These are phyloP conservation scores for Phytopythium montanum DNA, from an alignment of 352 stramenopile genomes.

Conservation along the genomic window DNA sequence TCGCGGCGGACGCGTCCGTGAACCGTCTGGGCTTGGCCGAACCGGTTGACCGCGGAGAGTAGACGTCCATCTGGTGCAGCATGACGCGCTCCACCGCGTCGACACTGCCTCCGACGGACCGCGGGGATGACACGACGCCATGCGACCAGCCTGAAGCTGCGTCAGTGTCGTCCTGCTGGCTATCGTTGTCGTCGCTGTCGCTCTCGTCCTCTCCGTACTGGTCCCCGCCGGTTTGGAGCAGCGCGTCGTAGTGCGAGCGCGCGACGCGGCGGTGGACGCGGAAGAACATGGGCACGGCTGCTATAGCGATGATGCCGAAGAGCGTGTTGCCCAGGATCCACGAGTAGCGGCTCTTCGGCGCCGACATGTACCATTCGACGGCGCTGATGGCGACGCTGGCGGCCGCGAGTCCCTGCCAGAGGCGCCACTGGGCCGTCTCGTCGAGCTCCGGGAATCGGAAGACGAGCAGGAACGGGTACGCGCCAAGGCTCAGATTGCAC, in stretches of 20 bases:
- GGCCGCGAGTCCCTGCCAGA: slow-evolving; percentile 52
- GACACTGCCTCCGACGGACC: background rate
- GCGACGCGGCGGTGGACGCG: slow-evolving; percentile 46
- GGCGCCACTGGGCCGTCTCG: slow-evolving; percentile 17
- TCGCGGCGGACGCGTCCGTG: background rate
- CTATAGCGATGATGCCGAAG: slow-evolving; percentile 65
- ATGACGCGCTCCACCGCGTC: background rate
- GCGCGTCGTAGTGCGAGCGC: slow-evolving; percentile 45
- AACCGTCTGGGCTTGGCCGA: background rate
- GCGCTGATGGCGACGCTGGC: slow-evolving; percentile 44
- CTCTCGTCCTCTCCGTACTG: slow-evolving; percentile 14
- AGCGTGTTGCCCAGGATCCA: slow-evolving; percentile 82
- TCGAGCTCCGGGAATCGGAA: slow-evolving; percentile 59
- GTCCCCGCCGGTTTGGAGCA: slow-evolving; percentile 23
- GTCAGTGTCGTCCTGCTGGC: background rate
- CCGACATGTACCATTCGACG: slow-evolving; percentile 70
- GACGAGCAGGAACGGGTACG: slow-evolving; percentile 72
- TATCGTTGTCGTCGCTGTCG: slow-evolving; percentile 11
- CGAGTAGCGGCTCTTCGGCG: slow-evolving; percentile 42
- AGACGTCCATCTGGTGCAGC: slow-evolving; percentile 17
- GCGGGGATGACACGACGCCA: background rate
- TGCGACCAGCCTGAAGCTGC: background rate
- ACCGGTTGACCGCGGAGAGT: slow-evolving; percentile 9
- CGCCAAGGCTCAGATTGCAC: slow-evolving; percentile 63
- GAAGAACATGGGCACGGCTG: slow-evolving; percentile 71